phyloP scores from a whole-genome alignment of 176 grass and related monocot species.

The Chloris gayana region DNA sequence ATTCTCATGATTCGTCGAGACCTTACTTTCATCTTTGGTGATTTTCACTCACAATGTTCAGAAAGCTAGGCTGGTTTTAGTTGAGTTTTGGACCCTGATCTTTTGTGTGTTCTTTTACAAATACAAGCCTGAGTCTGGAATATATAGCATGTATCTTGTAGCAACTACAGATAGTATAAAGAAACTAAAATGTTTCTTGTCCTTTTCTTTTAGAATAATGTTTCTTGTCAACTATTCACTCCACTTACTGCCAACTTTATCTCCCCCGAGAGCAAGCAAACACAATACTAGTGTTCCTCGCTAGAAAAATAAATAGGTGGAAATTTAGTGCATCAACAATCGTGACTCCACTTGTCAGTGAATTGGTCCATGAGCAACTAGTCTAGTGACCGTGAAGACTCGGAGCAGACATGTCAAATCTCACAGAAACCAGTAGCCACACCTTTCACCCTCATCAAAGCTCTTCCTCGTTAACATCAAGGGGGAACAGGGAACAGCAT shows the following conservation, averaged over 20 bases:
- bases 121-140: not conserved
- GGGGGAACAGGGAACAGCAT: not conserved
- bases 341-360: not conserved
- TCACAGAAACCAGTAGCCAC: not conserved
- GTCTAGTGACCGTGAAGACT: not conserved
- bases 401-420: slow-evolving; percentile 7
- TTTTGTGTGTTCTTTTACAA: not conserved
- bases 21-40: not conserved
- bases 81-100: not conserved
- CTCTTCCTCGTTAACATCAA: slow-evolving; percentile 36
- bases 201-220: no score
- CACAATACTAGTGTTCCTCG: slow-evolving; percentile 13
- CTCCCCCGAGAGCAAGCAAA: not conserved
- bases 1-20: no score
- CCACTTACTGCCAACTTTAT: slow-evolving; percentile 12
- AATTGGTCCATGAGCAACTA: no score
- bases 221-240: not conserved
- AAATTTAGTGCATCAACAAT: no score
- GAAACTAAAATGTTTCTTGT: not conserved
- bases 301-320: no score
- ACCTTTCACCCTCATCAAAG: slow-evolving; percentile 11
- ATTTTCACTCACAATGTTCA: not conserved
- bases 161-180: not conserved
- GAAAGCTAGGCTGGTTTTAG: not conserved
- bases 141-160: not conserved